Percentiles rank a stretch among this genome's conserved stretches.
phyloP scores from a whole-genome alignment of 2,329 filamentous ascomycete species.

The Didymella exigua region DNA sequence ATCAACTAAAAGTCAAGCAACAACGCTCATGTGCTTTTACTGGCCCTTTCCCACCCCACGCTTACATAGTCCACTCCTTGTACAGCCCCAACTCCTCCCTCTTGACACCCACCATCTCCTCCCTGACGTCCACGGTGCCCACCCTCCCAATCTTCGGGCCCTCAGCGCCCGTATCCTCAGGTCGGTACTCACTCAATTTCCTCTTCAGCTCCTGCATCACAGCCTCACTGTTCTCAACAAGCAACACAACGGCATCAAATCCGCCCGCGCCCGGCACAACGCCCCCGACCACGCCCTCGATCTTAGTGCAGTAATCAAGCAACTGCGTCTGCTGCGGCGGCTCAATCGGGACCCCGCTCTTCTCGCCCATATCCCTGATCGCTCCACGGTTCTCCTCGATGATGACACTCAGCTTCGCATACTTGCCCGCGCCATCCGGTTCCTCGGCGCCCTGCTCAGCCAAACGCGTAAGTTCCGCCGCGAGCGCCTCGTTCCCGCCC shows the following conservation, averaged over 20 bases:
- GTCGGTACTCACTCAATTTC: slow-evolving; percentile 70
- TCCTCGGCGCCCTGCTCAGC: slow-evolving; percentile 41
- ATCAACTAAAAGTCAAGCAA: background rate
- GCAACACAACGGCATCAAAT: slow-evolving; percentile 83
- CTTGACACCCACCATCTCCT: slow-evolving; percentile 71
- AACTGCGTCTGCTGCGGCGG: slow-evolving; percentile 83
- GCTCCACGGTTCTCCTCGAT: slow-evolving; percentile 61
- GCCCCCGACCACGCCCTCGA: slow-evolving; percentile 85
- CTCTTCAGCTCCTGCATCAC: slow-evolving; percentile 65
- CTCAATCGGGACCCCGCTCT: slow-evolving; percentile 84
- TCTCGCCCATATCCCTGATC: slow-evolving; percentile 76
- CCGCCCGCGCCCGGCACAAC: slow-evolving; percentile 95
- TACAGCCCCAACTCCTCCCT: slow-evolving; percentile 50
- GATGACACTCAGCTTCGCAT: slow-evolving; percentile 58
- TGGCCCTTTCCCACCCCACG: background rate
- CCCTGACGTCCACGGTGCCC: slow-evolving; percentile 70
- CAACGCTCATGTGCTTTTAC: background rate
- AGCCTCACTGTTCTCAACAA: slow-evolving; percentile 74
- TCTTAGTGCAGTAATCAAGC: slow-evolving; percentile 71
- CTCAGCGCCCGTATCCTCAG: slow-evolving; percentile 41
- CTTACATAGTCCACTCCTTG: slow-evolving; percentile 45
- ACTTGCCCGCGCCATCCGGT: slow-evolving; percentile 29
- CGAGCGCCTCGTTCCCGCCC: slow-evolving; percentile 72
- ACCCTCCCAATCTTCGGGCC: slow-evolving; percentile 64
- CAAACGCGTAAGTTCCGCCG: slow-evolving; percentile 64